phyloP scores from a whole-genome alignment of 371 early-diverging fungal genomes.

The Mortierella sp. region DNA sequence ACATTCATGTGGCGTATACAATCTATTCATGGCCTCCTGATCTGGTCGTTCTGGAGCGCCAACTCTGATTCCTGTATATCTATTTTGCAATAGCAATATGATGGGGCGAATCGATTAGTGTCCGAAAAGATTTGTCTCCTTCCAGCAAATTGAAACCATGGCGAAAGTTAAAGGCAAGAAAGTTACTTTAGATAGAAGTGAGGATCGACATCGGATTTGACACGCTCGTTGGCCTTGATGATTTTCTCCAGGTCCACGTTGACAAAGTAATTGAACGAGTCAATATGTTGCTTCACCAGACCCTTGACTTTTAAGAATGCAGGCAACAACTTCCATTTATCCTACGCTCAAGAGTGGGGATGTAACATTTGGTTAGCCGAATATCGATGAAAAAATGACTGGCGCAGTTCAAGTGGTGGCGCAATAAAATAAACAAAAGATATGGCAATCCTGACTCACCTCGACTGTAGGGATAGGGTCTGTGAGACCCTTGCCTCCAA shows the following conservation, averaged over 20 bases:
- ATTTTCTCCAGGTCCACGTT: conserved; percentile 97
- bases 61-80: conserved; percentile 93
- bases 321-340: conserved; percentile 98
- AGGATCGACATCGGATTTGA: conserved; percentile 99
- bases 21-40: conserved; percentile 78
- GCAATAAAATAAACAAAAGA: conserved; percentile 1
- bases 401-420: conserved; percentile 20
- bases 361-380: background rate
- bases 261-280: conserved; percentile 99
- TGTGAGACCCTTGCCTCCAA: conserved; percentile 66
- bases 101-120: background rate
- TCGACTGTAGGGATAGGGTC: conserved; percentile 75
- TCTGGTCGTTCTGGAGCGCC: conserved; percentile 88
- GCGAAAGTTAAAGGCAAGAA: background rate
- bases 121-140: background rate
- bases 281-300: conserved; percentile 99
- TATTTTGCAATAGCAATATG: conserved; percentile 32
- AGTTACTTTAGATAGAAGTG: conserved; percentile 94
- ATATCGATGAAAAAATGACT: conserved; percentile 5
- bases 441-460: conserved; percentile 49
- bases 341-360: conserved; percentile 62
- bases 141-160: background rate
- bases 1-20: conserved; percentile 99
- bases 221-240: conserved; percentile 93
- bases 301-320: conserved; percentile 98